phyloP scores from a whole-genome alignment of 176 grass and related monocot species.

The Paspalum notatum region DNA sequence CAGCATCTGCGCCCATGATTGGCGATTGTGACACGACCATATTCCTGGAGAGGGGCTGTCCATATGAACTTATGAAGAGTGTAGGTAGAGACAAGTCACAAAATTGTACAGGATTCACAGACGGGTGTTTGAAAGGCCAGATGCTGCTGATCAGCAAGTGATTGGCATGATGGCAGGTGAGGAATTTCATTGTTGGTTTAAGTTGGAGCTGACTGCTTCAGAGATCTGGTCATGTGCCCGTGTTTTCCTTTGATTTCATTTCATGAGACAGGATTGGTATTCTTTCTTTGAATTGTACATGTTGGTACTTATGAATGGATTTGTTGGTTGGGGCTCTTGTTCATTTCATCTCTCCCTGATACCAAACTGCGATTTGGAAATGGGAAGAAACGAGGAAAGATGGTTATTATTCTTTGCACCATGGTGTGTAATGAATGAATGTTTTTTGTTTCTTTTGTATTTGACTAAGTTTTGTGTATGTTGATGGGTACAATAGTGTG shows the following conservation, averaged over 20 bases:
- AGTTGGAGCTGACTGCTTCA: background rate
- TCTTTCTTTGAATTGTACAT: constrained; percentile 13
- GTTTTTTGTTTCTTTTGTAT: background rate
- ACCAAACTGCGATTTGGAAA: background rate
- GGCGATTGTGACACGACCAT: background rate
- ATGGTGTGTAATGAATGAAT: background rate
- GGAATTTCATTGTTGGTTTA: background rate
- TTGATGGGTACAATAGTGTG: background rate
- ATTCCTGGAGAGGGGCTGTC: background rate
- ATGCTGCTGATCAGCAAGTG: background rate
- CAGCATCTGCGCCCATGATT: background rate
- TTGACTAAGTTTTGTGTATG: background rate
- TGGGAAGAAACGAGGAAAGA: background rate
- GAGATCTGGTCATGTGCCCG: background rate
- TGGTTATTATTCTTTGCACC: background rate
- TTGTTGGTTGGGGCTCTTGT: background rate
- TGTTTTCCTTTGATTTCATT: background rate
- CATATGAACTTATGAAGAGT: constrained; percentile 20
- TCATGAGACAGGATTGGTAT: background rate
- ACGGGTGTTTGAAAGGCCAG: background rate
- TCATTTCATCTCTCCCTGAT: constrained; percentile 4
- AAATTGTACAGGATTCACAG: constrained; percentile 27
- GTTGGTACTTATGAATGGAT: background rate
- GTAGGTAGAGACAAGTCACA: background rate
- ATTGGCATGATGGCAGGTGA: background rate